Evolutionary conservation across 1,284 basidiomycete genomes (phyloP).

Genomic region (Schizophyllum commune): DNA sequence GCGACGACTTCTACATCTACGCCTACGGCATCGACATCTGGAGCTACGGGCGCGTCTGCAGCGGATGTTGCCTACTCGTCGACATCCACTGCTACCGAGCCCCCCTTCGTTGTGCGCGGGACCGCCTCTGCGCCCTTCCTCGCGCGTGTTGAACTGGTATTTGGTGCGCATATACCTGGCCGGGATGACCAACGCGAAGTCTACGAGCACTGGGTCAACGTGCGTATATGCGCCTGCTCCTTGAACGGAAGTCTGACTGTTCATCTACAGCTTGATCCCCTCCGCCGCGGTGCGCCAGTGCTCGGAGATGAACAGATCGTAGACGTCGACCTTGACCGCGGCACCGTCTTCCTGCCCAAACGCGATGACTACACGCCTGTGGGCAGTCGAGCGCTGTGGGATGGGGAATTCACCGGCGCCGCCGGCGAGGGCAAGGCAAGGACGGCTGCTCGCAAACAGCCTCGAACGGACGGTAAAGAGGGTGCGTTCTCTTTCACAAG

Average conservation of each 20-base stretch:
- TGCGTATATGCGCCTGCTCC: constrained; percentile 22
- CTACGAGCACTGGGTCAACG: constrained; percentile 73
- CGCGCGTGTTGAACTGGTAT: constrained; percentile 50
- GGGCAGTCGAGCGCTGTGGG: constrained; percentile 11
- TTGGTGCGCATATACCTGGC: constrained; percentile 21
- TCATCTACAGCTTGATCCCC: constrained; percentile 46
- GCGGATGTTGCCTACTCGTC: constrained; percentile 31
- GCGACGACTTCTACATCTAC: constrained; percentile 33
- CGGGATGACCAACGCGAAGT: constrained; percentile 22
- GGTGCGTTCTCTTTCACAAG: not conserved
- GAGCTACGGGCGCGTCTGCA: constrained; percentile 13
- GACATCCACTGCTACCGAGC: constrained; percentile 29
- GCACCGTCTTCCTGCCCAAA: constrained; percentile 41
- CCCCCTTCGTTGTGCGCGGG: constrained; percentile 53
- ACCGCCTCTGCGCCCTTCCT: constrained; percentile 56
- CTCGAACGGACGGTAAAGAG: not conserved
- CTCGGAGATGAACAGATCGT: constrained; percentile 65
- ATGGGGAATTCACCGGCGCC: constrained; percentile 7
- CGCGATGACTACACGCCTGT: constrained; percentile 4
- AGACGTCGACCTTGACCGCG: constrained; percentile 63
- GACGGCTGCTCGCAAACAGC: not conserved
- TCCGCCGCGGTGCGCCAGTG: constrained; percentile 33
- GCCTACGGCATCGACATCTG: too few species aligned
- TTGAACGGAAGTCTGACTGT: not conserved
- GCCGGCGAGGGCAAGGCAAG: not conserved